Conservation (phyloP, 2,329 filamentous ascomycete species). For the Gaeumannomyces sp. region DNA sequence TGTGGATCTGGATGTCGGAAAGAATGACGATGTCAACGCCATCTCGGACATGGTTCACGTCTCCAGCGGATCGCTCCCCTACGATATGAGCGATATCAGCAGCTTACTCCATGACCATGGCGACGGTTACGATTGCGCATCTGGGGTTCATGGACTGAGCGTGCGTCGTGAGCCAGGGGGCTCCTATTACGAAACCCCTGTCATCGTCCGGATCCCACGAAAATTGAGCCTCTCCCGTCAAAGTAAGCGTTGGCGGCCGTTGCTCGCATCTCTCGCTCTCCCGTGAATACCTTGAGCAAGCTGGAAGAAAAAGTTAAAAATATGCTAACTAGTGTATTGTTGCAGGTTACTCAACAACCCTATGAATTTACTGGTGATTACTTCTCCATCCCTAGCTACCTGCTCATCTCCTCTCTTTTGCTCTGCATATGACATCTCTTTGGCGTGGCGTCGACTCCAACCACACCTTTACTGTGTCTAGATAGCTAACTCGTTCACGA, state of each 20-base stretch:
- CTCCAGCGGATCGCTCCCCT: background rate
- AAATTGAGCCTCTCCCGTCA: constrained; percentile 41
- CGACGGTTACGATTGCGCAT: background rate
- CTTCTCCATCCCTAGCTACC: background rate
- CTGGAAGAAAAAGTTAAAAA: background rate
- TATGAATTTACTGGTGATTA: constrained; percentile 64
- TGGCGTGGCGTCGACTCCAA: background rate
- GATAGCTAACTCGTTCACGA: constrained; percentile 8
- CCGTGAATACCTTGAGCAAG: background rate
- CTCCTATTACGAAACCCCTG: constrained; percentile 61
- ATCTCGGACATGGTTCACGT: constrained; percentile 37
- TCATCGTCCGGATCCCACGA: constrained; percentile 51
- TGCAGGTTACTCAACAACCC: constrained; percentile 55
- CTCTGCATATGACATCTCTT: background rate
- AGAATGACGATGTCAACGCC: constrained; percentile 64
- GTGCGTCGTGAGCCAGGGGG: constrained; percentile 41
- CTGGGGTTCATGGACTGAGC: background rate
- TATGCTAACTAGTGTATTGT: background rate
- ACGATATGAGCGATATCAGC: constrained; percentile 4
- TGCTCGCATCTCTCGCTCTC: background rate
- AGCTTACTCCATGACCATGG: constrained; percentile 1
- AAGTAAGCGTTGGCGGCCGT: constrained; percentile 22
- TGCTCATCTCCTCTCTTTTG: background rate
- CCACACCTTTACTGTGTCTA: background rate
- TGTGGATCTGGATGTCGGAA: constrained; percentile 61